Evolutionary conservation across 805 yeast genomes (phyloP).

Genomic region (Wilhelminamyces savonicus): DNA sequence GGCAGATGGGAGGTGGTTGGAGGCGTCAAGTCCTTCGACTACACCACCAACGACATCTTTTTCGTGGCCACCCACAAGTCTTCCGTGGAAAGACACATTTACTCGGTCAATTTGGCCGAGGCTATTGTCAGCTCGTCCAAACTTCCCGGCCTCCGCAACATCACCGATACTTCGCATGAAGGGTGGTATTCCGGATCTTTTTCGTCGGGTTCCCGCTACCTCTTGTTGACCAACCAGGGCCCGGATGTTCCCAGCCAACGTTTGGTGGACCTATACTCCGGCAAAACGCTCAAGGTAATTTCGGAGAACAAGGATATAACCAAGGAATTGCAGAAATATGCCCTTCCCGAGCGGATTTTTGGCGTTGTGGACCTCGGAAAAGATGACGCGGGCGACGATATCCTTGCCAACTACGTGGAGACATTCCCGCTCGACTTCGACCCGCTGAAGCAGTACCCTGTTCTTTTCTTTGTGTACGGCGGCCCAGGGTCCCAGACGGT

Average conservation of each 20-base stretch:
- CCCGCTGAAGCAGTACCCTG: slow-evolving; percentile 62
- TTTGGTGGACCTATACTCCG: slow-evolving; percentile 41
- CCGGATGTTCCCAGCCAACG: slow-evolving; percentile 78
- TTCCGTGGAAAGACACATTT: slow-evolving; percentile 79
- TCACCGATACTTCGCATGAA: slow-evolving; percentile 29
- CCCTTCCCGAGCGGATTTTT: slow-evolving; percentile 50
- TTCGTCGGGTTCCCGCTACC: slow-evolving; percentile 72
- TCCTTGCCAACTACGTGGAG: slow-evolving; percentile 62
- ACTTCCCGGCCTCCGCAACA: slow-evolving; percentile 43
- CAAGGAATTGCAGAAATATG: slow-evolving; percentile 35
- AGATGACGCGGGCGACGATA: slow-evolving; percentile 41
- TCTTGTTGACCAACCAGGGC: slow-evolving; percentile 66
- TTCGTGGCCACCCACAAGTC: slow-evolving; percentile 72
- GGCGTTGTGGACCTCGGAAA: slow-evolving; percentile 49
- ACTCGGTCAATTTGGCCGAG: slow-evolving; percentile 52
- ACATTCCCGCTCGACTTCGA: slow-evolving; percentile 73
- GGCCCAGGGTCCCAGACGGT: slow-evolving; percentile 95
- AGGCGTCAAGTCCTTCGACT: slow-evolving; percentile 54
- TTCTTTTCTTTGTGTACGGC: slow-evolving; percentile 85
- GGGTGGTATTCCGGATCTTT: slow-evolving; percentile 72
- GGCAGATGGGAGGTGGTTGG: slow-evolving; percentile 91
- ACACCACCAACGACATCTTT: slow-evolving; percentile 41
- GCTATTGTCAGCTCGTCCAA: slow-evolving; percentile 15
- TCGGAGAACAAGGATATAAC: slow-evolving; percentile 42
- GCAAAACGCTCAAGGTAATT: slow-evolving; percentile 33